Evolutionary conservation across 2,329 filamentous ascomycete genomes (phyloP), one percentile per base, ranked within the genome.

Genomic region (Fusarium gaditjirri): DNA sequence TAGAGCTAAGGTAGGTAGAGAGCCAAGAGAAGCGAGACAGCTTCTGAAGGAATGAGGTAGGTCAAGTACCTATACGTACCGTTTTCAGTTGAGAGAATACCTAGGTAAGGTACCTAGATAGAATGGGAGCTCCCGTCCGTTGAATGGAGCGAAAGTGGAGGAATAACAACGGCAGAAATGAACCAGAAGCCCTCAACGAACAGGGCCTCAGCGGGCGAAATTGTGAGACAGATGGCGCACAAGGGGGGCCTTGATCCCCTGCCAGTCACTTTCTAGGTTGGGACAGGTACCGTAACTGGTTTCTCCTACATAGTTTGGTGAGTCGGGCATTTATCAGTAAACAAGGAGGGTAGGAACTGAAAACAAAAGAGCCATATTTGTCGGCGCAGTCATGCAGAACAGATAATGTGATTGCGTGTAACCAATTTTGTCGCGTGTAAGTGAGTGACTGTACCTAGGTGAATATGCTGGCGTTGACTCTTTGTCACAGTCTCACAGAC

Each of bases 11-110:
- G 27, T 27, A 31, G 29, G 9, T 12, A 31, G 74, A 76, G 72
- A 76, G 49, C 70, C 74, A 72, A 72, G 66, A 71, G 68, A 76
- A 70, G 61, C 71, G 64, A 71, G 62, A 57, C 53, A 65, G 59
- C 60, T 52, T 62, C 58, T 61, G 58, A 72, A 62, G 69, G 71
- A 64, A 76, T 70, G 65, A 69, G 61, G 52, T 27, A 69, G 61
- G 52, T 27, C 62, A 42, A 38, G 62, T 65, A 67, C 70, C 56
- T 58, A 25, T 71, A 72, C 70, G 55, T 64, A 71, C 61, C 29
- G 43, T 61, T 73, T 63, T 67, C 53, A 63, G 64, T 72, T 71
- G 58, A 69, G 50, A 29, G 58, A 47, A 42, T 42, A n/a, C n/a
- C n/a, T n/a, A n/a, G n/a, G n/a, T n/a, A n/a, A n/a, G n/a, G n/a